Evolutionary conservation across 2,329 filamentous ascomycete genomes (phyloP).

Genomic region (Paecilomyces sp.): DNA sequence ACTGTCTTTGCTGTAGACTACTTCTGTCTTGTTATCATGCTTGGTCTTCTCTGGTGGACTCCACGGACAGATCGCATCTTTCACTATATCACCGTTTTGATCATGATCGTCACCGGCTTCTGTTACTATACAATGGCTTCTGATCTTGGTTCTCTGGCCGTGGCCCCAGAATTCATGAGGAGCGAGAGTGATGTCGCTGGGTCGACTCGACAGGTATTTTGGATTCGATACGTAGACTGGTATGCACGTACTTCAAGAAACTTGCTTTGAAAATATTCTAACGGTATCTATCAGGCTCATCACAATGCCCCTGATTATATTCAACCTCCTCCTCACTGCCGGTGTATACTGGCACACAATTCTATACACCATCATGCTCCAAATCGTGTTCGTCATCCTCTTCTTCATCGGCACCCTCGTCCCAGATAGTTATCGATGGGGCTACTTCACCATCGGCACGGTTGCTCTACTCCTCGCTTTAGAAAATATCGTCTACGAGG

Average conservation of each 20-base stretch:
- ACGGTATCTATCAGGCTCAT: neutral
- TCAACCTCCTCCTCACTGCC: slow-evolving; percentile 52
- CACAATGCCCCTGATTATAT: neutral
- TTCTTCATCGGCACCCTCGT: slow-evolving; percentile 18
- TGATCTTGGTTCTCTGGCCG: neutral
- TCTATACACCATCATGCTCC: slow-evolving; percentile 49
- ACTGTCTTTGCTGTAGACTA: neutral
- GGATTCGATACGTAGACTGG: slow-evolving; percentile 61
- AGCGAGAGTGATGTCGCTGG: slow-evolving; percentile 40
- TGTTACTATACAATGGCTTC: neutral
- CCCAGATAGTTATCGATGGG: neutral
- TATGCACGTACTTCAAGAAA: slow-evolving; percentile 55
- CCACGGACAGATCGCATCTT: neutral
- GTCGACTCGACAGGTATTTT: slow-evolving; percentile 57
- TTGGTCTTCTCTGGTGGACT: neutral
- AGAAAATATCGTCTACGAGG: neutral
- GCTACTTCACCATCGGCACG: neutral
- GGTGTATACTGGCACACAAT: slow-evolving; percentile 60
- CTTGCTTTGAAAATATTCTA: neutral
- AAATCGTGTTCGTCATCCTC: slow-evolving; percentile 45
- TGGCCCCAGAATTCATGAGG: neutral
- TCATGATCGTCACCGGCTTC: neutral
- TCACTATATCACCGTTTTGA: neutral
- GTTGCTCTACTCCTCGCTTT: neutral
- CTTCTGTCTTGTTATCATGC: neutral